Percentiles rank a stretch among this genome's conserved stretches.
Evolutionary conservation across 2,329 filamentous ascomycete species (phyloP).

Genomic region (Dactylellina parvicollis): DNA sequence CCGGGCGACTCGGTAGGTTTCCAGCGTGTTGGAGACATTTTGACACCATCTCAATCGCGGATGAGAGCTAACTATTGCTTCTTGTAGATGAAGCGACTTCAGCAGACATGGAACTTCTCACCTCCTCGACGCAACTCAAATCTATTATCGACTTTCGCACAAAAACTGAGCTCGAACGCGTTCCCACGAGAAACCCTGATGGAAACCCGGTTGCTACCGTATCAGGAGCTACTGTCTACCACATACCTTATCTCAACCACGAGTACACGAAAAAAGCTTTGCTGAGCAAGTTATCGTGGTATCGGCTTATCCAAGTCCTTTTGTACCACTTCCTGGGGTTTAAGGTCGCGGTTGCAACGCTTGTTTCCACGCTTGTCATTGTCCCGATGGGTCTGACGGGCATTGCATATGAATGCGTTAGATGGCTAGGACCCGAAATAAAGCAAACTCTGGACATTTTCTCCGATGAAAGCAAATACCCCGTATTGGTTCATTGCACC

Average conservation of each 20-base stretch:
- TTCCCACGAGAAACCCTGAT: slow-evolving; percentile 33
- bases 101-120: slow-evolving; percentile 71
- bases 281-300: slow-evolving; percentile 23
- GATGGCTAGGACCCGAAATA: slow-evolving; percentile 73
- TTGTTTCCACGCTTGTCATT: slow-evolving; percentile 78
- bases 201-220: slow-evolving; percentile 70
- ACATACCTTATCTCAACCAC: slow-evolving; percentile 26
- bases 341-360: slow-evolving; percentile 73
- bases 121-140: slow-evolving; percentile 71
- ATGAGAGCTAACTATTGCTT: neutral
- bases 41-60: neutral
- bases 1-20: slow-evolving; percentile 70
- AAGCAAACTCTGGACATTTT: slow-evolving; percentile 66
- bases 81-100: slow-evolving; percentile 74
- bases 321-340: slow-evolving; percentile 73
- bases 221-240: slow-evolving; percentile 22
- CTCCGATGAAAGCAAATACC: slow-evolving; percentile 66
- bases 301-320: slow-evolving; percentile 67
- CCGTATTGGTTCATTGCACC: slow-evolving; percentile 81
- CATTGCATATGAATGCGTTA: slow-evolving; percentile 74
- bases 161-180: slow-evolving; percentile 65
- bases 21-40: no score
- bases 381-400: slow-evolving; percentile 75
- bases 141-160: slow-evolving; percentile 83
- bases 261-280: slow-evolving; percentile 24